These are phyloP conservation scores for Salix koriyanagi DNA, from an alignment of 345 rosid species.

Conservation along the genomic window DNA sequence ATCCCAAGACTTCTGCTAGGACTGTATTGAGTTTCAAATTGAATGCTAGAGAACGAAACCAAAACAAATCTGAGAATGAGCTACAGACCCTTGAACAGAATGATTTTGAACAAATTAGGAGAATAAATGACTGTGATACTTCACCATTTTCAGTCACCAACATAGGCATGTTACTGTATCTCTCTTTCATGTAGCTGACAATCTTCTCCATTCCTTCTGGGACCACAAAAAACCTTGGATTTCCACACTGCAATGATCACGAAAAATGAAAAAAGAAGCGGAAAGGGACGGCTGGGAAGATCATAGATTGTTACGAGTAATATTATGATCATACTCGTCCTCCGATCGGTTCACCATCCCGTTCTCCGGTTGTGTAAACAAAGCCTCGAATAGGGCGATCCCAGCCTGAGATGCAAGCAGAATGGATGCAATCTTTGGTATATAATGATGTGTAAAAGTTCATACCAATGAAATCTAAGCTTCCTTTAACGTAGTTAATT, in stretches of 20 bases:
- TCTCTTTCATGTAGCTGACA: slow-evolving; percentile 26
- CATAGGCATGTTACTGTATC: slow-evolving; percentile 45
- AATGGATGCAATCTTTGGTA: slow-evolving; percentile 46
- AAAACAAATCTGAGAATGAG: no score
- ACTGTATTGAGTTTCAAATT: no score
- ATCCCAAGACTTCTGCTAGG: no score
- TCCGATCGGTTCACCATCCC: slow-evolving; percentile 34
- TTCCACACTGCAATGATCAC: slow-evolving; percentile 26
- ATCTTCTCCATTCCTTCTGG: slow-evolving; percentile 47
- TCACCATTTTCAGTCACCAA: slow-evolving; percentile 44
- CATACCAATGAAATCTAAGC: slow-evolving; percentile 44
- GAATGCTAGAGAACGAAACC: no score
- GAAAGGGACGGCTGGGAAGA: neutral
- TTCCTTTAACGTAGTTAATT: slow-evolving; percentile 31
- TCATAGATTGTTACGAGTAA: neutral
- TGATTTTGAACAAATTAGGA: no score
- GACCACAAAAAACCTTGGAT: slow-evolving; percentile 34
- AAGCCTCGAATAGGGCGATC: slow-evolving; percentile 37
- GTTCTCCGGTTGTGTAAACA: slow-evolving; percentile 33
- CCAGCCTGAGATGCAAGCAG: slow-evolving; percentile 27
- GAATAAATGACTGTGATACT: neutral
- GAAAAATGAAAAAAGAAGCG: neutral
- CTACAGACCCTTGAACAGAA: no score
- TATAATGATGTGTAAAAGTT: slow-evolving; percentile 42
- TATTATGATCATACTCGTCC: slow-evolving; percentile 18